A percentile compares a stretch with the other conserved stretches of the same genome.
phyloP scores from a whole-genome alignment of 1,139 yeast genomes.

The Eremothecium coryli region DNA sequence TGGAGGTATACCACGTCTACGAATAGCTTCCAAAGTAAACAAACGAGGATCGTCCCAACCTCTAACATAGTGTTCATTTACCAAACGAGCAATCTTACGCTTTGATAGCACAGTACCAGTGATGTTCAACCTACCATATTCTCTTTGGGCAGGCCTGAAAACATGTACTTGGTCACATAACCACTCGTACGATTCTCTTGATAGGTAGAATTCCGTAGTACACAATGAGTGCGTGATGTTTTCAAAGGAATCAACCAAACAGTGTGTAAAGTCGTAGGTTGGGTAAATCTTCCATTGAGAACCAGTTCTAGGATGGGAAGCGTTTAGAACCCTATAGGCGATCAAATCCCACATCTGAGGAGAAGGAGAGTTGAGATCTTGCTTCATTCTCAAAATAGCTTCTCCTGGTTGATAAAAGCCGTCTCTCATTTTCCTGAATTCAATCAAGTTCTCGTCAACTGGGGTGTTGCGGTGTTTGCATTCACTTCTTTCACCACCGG shows the following conservation, averaged over 20 bases:
- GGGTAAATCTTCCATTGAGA: conserved; percentile 97
- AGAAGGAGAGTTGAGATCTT: conserved; percentile 80
- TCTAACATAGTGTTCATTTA: conserved; percentile 69
- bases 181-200: conserved; percentile 97
- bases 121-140: conserved; percentile 90
- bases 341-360: conserved; percentile 99
- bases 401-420: conserved; percentile 84
- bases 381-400: conserved; percentile 95
- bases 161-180: conserved; percentile 91
- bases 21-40: conserved; percentile 86
- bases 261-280: conserved; percentile 97
- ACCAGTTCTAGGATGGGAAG: conserved; percentile 94
- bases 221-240: conserved; percentile 92
- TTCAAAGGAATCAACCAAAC: conserved; percentile 95
- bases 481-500: conserved; percentile 83
- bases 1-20: conserved; percentile 99
- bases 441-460: conserved; percentile 62
- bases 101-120: conserved; percentile 93
- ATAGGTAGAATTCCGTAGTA: conserved; percentile 85
- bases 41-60: conserved; percentile 99
- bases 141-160: conserved; percentile 97
- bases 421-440: conserved; percentile 85
- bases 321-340: conserved; percentile 91
- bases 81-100: conserved; percentile 90
- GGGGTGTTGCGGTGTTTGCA: conserved; percentile 67